These are phyloP conservation scores for Scytalidium lignicola DNA, from an alignment of 2,329 filamentous ascomycete genomes.

Conservation along the genomic window DNA sequence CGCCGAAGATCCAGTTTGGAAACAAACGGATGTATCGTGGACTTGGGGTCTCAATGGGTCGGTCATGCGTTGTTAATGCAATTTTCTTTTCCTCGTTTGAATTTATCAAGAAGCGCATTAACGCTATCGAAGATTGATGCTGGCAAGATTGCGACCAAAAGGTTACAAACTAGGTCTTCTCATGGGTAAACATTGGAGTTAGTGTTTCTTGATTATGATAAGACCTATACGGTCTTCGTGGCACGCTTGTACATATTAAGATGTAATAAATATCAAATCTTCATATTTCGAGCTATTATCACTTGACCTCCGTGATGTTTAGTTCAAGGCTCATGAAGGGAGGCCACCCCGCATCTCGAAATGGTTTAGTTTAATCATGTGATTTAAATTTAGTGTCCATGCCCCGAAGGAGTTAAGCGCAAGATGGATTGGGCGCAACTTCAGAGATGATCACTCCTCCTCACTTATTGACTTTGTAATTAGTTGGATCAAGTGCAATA, in stretches of 20 bases:
- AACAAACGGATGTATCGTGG: conserved; percentile 76
- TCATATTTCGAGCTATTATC: no score
- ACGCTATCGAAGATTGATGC: conserved; percentile 24
- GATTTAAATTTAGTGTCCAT: not conserved
- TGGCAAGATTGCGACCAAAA: not conserved
- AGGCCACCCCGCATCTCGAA: not conserved
- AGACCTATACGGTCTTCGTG: not conserved
- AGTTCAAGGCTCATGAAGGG: no score
- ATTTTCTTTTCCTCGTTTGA: conserved; percentile 90
- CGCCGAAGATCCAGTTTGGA: conserved; percentile 73
- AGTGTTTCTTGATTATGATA: not conserved
- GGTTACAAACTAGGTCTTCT: not conserved
- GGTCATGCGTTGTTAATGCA: conserved; percentile 78
- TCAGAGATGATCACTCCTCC: not conserved
- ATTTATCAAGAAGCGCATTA: conserved; percentile 63
- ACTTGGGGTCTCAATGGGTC: conserved; percentile 75
- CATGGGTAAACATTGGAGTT: not conserved
- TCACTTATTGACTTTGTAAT: not conserved
- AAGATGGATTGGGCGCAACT: not conserved
- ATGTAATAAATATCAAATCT: not conserved
- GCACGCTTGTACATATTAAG: not conserved
- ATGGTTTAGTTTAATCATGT: not conserved
- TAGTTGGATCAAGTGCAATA: not conserved
- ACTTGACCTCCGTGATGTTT: no score
- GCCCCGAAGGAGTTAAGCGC: not conserved